Percentiles rank a stretch among this genome's conserved stretches.
These are phyloP conservation scores for Saksenaea vasiformis DNA, from an alignment of 371 early-diverging fungal genomes.

Conservation along the genomic window DNA sequence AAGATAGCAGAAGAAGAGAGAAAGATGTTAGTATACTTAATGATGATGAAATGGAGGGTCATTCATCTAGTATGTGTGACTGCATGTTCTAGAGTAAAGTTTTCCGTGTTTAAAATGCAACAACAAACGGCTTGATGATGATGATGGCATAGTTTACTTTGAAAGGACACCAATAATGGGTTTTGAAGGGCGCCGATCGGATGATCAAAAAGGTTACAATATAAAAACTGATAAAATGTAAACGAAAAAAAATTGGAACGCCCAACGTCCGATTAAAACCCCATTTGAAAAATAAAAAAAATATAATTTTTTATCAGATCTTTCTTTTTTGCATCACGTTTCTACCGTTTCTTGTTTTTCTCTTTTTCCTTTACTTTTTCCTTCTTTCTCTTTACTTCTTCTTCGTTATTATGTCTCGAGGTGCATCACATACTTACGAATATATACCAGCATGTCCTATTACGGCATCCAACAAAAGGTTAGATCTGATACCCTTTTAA, in stretches of 20 bases:
- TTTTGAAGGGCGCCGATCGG: constrained; percentile 1
- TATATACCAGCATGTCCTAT: constrained; percentile 14
- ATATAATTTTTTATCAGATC: neutral
- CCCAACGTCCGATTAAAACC: constrained; percentile 2
- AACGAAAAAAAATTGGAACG: neutral
- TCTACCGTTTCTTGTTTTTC: constrained; percentile 1
- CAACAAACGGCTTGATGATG: neutral
- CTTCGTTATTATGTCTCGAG: neutral
- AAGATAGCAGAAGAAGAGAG: neutral
- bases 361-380: neutral
- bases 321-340: constrained; percentile 2
- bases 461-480: constrained; percentile 11
- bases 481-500: neutral
- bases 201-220: constrained; percentile 3
- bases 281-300: no score
- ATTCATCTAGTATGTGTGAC: neutral
- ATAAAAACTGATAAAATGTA: constrained; percentile 5
- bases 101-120: neutral
- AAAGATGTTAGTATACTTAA: neutral
- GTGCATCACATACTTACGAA: constrained; percentile 13
- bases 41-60: neutral
- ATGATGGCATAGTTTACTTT: constrained; percentile 2
- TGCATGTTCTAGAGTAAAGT: neutral
- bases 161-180: neutral
- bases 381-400: neutral